Evolutionary conservation across 2,329 filamentous ascomycete genomes (phyloP).

Genomic region (Pyrenophora seminiperda): DNA sequence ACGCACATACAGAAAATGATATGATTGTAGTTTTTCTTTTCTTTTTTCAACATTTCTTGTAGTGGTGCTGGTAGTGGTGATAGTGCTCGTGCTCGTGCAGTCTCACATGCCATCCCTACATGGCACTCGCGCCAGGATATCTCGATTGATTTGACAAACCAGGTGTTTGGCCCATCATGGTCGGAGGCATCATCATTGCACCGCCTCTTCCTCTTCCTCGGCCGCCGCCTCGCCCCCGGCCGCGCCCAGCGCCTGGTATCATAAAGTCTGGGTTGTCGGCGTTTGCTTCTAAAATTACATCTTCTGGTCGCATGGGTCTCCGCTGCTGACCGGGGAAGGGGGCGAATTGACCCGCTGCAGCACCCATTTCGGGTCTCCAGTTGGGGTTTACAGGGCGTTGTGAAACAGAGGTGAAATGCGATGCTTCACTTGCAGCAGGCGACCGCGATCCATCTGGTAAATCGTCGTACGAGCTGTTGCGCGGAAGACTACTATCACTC

Average conservation of each 20-base stretch:
- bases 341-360: slow-evolving; percentile 46
- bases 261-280: slow-evolving; percentile 82
- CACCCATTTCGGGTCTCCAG: slow-evolving; percentile 67
- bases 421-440: slow-evolving; percentile 75
- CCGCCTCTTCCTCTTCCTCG: slow-evolving; percentile 33
- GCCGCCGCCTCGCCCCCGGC: slow-evolving; percentile 41
- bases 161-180: slow-evolving; percentile 32
- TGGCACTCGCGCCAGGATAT: slow-evolving; percentile 41
- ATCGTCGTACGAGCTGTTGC: slow-evolving; percentile 65
- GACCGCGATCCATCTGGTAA: slow-evolving; percentile 68
- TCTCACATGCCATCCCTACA: slow-evolving; percentile 27
- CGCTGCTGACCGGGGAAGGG: slow-evolving; percentile 33
- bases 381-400: slow-evolving; percentile 87
- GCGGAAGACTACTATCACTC: slow-evolving; percentile 44
- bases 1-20: too few species aligned
- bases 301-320: slow-evolving; percentile 60
- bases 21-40: too few species aligned
- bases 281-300: slow-evolving; percentile 69
- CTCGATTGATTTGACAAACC: slow-evolving; percentile 39
- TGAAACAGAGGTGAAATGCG: slow-evolving; percentile 87
- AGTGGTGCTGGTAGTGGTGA: too few species aligned
- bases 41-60: neutral
- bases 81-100: too few species aligned
- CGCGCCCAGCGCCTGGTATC: slow-evolving; percentile 59
- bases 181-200: slow-evolving; percentile 33